These are phyloP conservation scores for Rhodamnia rubescens DNA, from an alignment of 345 rosid genomes.

Conservation along the genomic window DNA sequence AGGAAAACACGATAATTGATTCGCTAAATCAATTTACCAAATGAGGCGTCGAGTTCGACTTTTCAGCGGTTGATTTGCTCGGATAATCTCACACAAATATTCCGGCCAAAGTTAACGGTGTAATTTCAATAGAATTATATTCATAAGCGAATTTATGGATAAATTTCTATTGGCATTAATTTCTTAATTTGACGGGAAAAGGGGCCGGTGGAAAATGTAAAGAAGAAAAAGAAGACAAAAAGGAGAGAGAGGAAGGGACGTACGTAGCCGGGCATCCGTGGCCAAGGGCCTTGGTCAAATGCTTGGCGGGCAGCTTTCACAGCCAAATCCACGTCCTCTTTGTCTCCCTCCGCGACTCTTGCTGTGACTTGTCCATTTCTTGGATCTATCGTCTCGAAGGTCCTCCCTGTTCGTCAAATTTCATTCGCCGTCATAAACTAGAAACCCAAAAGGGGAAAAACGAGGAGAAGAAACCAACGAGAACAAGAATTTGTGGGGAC, in stretches of 20 bases:
- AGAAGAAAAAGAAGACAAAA: neutral
- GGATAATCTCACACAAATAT: neutral
- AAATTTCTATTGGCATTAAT: neutral
- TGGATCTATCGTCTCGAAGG: constrained; percentile 53
- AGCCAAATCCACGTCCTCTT: constrained; percentile 50
- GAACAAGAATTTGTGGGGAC: neutral
- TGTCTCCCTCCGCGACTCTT: constrained; percentile 39
- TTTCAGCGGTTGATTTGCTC: neutral
- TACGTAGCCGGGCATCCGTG: constrained; percentile 53
- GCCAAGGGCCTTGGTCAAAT: constrained; percentile 65
- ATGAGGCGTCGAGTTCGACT: neutral
- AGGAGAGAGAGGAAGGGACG: neutral
- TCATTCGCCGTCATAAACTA: neutral
- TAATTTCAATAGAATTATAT: neutral
- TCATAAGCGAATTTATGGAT: neutral
- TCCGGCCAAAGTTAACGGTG: neutral
- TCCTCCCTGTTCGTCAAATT: constrained; percentile 18
- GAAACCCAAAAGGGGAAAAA: neutral
- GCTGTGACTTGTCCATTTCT: constrained; percentile 35
- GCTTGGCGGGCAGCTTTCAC: constrained; percentile 60
- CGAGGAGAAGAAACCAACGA: neutral
- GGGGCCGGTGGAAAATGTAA: too few relatives aligned
- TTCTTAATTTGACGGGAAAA: too few relatives aligned
- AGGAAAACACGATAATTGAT: rapidly evolving
- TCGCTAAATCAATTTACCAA: neutral